Base-by-base conservation (phyloP, 2,329 filamentous ascomycete species). In the Purpureocillium lavendulum region DNA sequence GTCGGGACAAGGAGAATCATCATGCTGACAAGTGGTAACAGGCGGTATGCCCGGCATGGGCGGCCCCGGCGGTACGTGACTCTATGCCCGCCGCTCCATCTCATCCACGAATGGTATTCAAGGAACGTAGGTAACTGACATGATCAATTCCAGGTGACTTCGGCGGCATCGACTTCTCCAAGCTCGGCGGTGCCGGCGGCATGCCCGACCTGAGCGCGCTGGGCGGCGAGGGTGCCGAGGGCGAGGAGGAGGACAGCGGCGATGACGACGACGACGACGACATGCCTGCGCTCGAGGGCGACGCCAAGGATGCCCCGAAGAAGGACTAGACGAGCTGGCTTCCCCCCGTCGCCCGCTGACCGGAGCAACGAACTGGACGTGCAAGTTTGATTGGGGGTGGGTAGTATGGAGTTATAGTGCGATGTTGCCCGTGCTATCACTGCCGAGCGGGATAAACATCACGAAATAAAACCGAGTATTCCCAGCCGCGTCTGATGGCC, bases 101-200 rank as follows among this genome's bases (percentile, higher is more conserved):
- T 32, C 36, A 26, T 5, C 6, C 21, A 26, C 21, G n/a, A n/a
- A n/a, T n/a, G n/a, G n/a, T n/a, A n/a, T n/a, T n/a, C n/a, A n/a
- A n/a, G n/a, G 26, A 29, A 35, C 24, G 17, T 24, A 8, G 18
- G 21, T 21, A 29, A 35, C 40, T 45, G 18, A 37, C 38, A 26
- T n/a, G n/a, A n/a, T 10, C 21, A 29, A n/a, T 8, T 14, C n/a
- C 40, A 44, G 80, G 79, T 50, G 86, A 87, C 63, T 87, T 92
- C 49, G 80, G 84, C 54, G 86, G 85, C 55, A 92, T 95, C 59
- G 88, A 94, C 67, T 94, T 94, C 79, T 92, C 85, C 55, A 94
- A 94, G 74, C 82, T 94, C 46, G 82, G 81, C 47, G 77, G 72
- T 48, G 77, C 44, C 14, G 55, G 42, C 29, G 54, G 48, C 39